phyloP scores from a whole-genome alignment of 768 basidiomycete species.

The Phaffia tasmanica region DNA sequence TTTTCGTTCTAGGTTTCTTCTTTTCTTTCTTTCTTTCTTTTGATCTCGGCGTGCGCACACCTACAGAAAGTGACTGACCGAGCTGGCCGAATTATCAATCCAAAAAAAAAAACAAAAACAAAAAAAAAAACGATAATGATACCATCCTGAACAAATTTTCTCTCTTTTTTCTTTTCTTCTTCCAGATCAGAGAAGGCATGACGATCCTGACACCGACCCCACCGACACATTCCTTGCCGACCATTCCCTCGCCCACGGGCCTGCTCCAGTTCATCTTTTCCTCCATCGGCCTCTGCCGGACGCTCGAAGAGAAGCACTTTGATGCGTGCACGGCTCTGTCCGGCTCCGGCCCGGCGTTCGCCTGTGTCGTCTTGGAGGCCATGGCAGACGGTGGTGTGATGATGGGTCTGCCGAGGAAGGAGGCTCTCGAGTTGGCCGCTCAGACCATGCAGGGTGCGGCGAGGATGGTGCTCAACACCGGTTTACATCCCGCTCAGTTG shows the following conservation, averaged over 20 bases:
- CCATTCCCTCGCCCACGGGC: slow-evolving; percentile 49
- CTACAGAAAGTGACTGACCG: too few relatives aligned
- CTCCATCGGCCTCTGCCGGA: slow-evolving; percentile 87
- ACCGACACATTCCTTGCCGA: slow-evolving; percentile 40
- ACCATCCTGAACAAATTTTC: too few relatives aligned
- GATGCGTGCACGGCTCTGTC: slow-evolving; percentile 95
- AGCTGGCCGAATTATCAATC: not conserved
- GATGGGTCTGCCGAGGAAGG: slow-evolving; percentile 93
- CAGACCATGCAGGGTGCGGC: slow-evolving; percentile 95
- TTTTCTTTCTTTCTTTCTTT: not conserved
- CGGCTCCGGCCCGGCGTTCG: slow-evolving; percentile 93
- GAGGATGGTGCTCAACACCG: slow-evolving; percentile 79
- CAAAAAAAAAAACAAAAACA: too few relatives aligned
- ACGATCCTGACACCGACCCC: slow-evolving; percentile 72
- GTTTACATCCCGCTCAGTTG: slow-evolving; percentile 87
- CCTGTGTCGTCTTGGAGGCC: slow-evolving; percentile 89
- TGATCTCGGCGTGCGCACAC: not conserved
- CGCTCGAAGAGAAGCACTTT: slow-evolving; percentile 96
- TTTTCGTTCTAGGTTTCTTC: not conserved
- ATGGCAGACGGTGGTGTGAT: slow-evolving; percentile 99
- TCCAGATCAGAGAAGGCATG: slow-evolving; percentile 97
- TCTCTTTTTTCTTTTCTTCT: too few relatives aligned
- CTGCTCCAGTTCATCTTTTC: slow-evolving; percentile 90
- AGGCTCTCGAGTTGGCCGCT: slow-evolving; percentile 86
- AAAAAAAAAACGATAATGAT: too few relatives aligned